Evolutionary conservation across 169 alveolate genomes (phyloP), one percentile per base, ranked within the genome.

Genomic region (Cryptosporidium viatorum): DNA sequence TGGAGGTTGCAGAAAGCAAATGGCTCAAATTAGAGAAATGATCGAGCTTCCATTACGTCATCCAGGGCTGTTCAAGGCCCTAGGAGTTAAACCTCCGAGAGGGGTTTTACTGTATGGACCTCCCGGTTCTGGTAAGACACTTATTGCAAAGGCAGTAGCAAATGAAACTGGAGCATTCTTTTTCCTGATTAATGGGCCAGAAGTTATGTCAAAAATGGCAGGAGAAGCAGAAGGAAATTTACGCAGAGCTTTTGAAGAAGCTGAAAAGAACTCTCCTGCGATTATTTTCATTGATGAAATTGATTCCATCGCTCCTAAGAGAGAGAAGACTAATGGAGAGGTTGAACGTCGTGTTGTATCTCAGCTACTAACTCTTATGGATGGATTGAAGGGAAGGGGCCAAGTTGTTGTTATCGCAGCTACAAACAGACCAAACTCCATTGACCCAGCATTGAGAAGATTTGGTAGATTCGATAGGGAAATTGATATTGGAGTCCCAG

Each of bases 271-370:
- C 92, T 96, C 99, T 14, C 99, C 99, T 37, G 99, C 99, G 29
- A 98, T 99, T 85, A 99, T 99, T 67, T 99, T 99, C 93, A 99
- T 99, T 87, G 99, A 99, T 94, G 99, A 99, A 93, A 96, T 99
- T 65, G 99, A 99, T 93, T 98, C 99, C 35, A 98, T 99, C 70
- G 99, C 99, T 18, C 99, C 99, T 26, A 99, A 98, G 94, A 96
- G 99, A 93, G 99, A 98, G 85, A 98, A 99, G 93, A 97, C 99
- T 4, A 96, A 97, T 94, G 99, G 99, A 10, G 99, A 99, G 93
- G 99, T 98, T n/a, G 99, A 99, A 93, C 96, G 99, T 85, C 97
- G 99, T 91, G 99, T 99, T 51, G 99, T 99, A 26, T 97, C 99
- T 14, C 99, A 99, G 94, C 93, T 99, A 69, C 95, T 99, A 48